phyloP scores from a whole-genome alignment of 1,284 basidiomycete species.

The Fistulinella staudtii region DNA sequence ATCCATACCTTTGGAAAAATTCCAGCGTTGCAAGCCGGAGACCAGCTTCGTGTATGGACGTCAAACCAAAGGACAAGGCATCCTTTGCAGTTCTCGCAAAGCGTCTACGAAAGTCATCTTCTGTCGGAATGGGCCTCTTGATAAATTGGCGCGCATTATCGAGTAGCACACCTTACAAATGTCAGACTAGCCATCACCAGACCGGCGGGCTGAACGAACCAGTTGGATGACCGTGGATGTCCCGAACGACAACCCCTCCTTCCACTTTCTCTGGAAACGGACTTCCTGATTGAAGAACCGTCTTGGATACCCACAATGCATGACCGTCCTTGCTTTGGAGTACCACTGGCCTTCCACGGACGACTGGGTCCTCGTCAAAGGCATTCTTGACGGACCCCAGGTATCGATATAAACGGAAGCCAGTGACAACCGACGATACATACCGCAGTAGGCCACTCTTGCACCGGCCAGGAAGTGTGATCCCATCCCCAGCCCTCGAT shows the following conservation, averaged over 20 bases:
- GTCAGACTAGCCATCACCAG: conserved; percentile 2
- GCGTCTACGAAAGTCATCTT: conserved; percentile 58
- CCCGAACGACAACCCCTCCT: conserved; percentile 78
- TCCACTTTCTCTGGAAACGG: conserved; percentile 64
- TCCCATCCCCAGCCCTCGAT: conserved; percentile 91
- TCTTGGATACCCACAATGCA: conserved; percentile 79
- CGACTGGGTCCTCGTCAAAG: conserved; percentile 64
- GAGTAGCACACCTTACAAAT: conserved; percentile 53
- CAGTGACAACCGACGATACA: not conserved
- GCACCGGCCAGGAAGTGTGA: conserved; percentile 71
- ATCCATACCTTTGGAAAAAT: conserved; percentile 65
- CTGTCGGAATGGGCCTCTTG: conserved; percentile 60
- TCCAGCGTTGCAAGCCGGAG: conserved; percentile 65
- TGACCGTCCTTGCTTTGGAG: conserved; percentile 87
- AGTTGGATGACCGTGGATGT: conserved; percentile 66
- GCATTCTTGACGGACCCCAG: conserved; percentile 48
- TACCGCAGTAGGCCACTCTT: conserved; percentile 74
- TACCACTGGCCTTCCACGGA: conserved; percentile 66
- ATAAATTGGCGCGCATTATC: conserved; percentile 71
- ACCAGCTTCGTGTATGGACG: conserved; percentile 82
- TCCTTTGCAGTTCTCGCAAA: conserved; percentile 65
- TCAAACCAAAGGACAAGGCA: conserved; percentile 69
- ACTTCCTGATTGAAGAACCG: conserved; percentile 55
- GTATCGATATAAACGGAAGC: not conserved
- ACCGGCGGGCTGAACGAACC: conserved; percentile 41